Base-by-base conservation (phyloP, 2,329 filamentous ascomycete species). In the Epichloe coenophiala region DNA sequence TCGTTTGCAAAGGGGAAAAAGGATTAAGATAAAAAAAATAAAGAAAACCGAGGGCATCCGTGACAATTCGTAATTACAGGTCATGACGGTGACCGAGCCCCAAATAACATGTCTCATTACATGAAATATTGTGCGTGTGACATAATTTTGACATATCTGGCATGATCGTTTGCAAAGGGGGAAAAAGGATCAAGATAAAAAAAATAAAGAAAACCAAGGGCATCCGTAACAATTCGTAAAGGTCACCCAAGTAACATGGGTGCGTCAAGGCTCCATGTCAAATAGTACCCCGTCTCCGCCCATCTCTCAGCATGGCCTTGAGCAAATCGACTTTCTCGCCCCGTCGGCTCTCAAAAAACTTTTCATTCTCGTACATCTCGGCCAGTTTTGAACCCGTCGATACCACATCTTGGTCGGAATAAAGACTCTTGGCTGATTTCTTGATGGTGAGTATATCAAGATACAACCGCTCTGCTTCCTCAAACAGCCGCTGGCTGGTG, bases 361-460 rank as follows among this genome's bases (percentile, higher is more conserved):
- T 44, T 42, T 62, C 60, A 17, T 55, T 57, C 47, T 62, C 59
- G 41, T 61, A 62, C 60, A 61, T 62, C 49, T 63, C 58, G 15
- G 52, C 52, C 47, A 62, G 40, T 51, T 61, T 58, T 3, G 56
- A 57, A 7, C 53, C 59, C 9, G 60, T 61, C 9, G 51, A 50
- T 40, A 59, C 9, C 15, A 61, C 44, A n/a, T 58, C 51, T 17
- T 56, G 54, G 23, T 60, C 53, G 5, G 54, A 43, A 47, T 63
- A 62, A 2, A 61, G 19, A 13, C 57, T 54, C 15, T 52, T 47
- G 23, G 59, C 59, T 2, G 54, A 53, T 42, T 54, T 55, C 49
- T 61, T 58, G 17, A 58, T 55, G 11, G 27, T 35, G 2, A 63
- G 41, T 5, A 57, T 57, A 3, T 61, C 59, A n/a, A 59, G 55